Evolutionary conservation across 2,329 filamentous ascomycete genomes (phyloP), one percentile per base, ranked within the genome.

Genomic region (Chaetomium strumarium): DNA sequence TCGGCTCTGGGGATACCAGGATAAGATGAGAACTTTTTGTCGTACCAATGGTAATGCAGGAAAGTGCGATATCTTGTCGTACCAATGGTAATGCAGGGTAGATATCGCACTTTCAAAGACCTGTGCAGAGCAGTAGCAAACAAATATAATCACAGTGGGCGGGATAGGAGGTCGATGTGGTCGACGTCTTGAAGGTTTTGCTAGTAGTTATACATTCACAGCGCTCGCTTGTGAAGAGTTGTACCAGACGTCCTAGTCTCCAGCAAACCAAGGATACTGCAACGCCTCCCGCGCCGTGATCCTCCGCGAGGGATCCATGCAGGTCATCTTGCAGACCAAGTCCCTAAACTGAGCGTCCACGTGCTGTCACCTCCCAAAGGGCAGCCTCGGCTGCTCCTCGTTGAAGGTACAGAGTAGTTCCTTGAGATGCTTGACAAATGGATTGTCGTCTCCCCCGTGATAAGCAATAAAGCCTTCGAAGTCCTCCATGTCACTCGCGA

Each of bases 321-420:
- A 54, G 38, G 57, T 57, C 53, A 57, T 55, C 51, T 51, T 55
- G 31, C 44, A 50, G 40, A 57, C 31, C 20, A 58, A 38, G 49
- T 53, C 53, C 51, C 53, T 51, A 24, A 56, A 53, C 49, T 42
- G 16, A 24, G 50, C 42, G 37, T 57, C 55, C 17, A 57, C 43
- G 24, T 45, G 44, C 47, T 50, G 51, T 49, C 48, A 51, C 30
- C 36, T 30, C 39, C 37, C 34, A 48, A 55, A 58, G 37, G 56
- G 53, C 41, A 53, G 40, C 47, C 51, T 52, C 19, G 53, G 45
- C 16, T 45, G 17, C 44, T 52, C 43, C 19, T 52, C 49, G 24
- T 20, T 42, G 33, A 56, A 57, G 42, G 40, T 47, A 43, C 31
- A 48, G 16, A 49, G 46, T 2, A 59, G 46, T 37, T 48, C 46